Percentiles rank a stretch among this genome's conserved stretches.
Conservation (phyloP, 306 rosid genomes). For the Macrotyloma uniflorum region DNA sequence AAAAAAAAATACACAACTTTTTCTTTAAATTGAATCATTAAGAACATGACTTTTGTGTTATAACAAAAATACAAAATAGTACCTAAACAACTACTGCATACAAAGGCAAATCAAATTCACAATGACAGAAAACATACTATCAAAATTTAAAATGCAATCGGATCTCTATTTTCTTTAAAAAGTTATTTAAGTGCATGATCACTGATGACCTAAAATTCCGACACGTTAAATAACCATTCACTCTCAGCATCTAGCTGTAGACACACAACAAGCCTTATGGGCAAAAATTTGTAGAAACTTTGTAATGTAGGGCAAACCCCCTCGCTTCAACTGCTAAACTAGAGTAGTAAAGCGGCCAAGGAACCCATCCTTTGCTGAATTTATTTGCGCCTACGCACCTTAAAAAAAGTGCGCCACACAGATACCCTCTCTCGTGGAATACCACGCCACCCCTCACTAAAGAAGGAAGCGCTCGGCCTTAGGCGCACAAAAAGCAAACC, state of each 20-base stretch:
- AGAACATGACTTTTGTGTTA: not conserved
- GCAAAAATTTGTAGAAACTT: no score
- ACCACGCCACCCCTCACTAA: constrained; percentile 52
- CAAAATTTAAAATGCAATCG: no score
- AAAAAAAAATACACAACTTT: not conserved
- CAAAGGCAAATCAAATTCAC: no score
- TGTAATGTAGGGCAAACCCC: constrained; percentile 33
- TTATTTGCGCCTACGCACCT: constrained; percentile 46
- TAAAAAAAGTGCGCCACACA: constrained; percentile 35
- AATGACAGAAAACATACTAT: no score
- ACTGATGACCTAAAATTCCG: no score
- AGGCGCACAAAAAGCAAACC: constrained; percentile 23
- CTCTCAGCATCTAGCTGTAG: not conserved
- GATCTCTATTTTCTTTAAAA: no score
- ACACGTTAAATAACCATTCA: not conserved
- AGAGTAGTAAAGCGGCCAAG: constrained; percentile 41
- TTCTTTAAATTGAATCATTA: not conserved
- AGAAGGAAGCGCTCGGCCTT: constrained; percentile 51
- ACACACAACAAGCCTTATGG: not conserved
- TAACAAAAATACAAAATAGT: no score
- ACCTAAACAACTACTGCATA: no score
- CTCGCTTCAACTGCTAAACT: constrained; percentile 39
- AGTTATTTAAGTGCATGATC: no score
- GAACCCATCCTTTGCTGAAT: not conserved
- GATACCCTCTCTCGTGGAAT: constrained; percentile 43